phyloP scores from a whole-genome alignment of 345 rosid species.

The Corchorus capsularis region DNA sequence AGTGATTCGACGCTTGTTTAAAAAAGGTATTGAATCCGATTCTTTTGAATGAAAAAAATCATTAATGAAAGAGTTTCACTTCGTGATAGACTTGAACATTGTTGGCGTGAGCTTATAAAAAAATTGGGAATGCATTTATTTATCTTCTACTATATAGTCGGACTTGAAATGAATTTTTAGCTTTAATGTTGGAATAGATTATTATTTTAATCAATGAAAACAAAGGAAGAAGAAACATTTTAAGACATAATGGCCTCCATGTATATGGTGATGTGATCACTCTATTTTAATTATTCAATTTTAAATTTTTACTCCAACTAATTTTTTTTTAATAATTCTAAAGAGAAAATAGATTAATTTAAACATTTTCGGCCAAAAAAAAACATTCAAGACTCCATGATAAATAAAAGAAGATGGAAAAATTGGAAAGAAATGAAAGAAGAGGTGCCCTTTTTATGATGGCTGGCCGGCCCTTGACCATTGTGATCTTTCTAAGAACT shows the following conservation, averaged over 20 bases:
- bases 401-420: background rate
- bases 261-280: background rate
- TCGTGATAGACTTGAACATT: too few relatives aligned
- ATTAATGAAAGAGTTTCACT: too few relatives aligned
- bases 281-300: background rate
- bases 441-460: background rate
- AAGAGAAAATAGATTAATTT: background rate
- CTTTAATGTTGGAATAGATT: background rate
- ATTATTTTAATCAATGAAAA: background rate
- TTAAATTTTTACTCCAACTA: background rate
- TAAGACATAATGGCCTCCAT: conserved; percentile 19
- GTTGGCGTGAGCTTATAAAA: too few relatives aligned
- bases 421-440: too few relatives aligned
- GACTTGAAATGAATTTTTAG: background rate
- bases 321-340: background rate
- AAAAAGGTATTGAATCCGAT: too few relatives aligned
- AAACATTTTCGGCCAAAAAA: too few relatives aligned
- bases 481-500: background rate
- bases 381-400: background rate
- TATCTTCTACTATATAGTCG: background rate
- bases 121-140: too few relatives aligned
- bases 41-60: too few relatives aligned
- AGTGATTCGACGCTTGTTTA: too few relatives aligned
- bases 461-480: background rate
- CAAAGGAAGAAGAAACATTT: background rate